Percentiles rank a stretch among this genome's conserved stretches.
Conservation (phyloP, 176 grass and related monocot species). For the Aegilops sharonensis region DNA sequence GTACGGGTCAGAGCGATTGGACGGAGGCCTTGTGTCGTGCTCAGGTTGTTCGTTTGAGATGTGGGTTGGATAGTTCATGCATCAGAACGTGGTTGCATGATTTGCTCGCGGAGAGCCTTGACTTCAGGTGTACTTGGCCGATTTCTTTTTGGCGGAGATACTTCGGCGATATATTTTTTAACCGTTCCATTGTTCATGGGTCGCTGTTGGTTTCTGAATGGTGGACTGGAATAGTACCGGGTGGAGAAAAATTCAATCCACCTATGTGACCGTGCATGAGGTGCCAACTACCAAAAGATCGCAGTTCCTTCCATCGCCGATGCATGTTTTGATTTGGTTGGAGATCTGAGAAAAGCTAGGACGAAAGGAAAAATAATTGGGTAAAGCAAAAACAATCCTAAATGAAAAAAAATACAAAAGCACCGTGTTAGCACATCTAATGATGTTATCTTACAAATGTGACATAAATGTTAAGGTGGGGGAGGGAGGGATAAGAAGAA, state of each 20-base stretch:
- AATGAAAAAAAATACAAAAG: too few relatives aligned
- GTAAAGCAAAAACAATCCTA: too few relatives aligned
- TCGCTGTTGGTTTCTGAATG: not conserved
- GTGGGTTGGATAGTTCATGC: not conserved
- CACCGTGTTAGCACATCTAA: too few relatives aligned
- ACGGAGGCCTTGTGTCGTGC: not conserved
- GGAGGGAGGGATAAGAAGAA: too few relatives aligned
- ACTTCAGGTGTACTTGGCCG: not conserved
- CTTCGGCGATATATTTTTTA: too few relatives aligned
- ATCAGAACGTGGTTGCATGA: slow-evolving; percentile 9
- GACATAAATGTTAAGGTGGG: too few relatives aligned
- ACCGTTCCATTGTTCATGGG: not conserved
- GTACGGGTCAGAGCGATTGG: slow-evolving; percentile 2
- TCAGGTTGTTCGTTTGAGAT: not conserved
- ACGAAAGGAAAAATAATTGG: too few relatives aligned
- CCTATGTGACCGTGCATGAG: not conserved
- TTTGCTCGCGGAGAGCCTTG: not conserved
- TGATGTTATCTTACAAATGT: too few relatives aligned
- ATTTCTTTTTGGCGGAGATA: not conserved
- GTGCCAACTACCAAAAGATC: not conserved
- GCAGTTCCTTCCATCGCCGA: too few relatives aligned
- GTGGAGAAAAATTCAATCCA: not conserved
- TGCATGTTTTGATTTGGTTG: not conserved
- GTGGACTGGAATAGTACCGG: not conserved
- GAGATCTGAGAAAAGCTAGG: not conserved